Conservation (phyloP, 202 grass and related monocot species). For the Schoenoplectus triqueter region DNA sequence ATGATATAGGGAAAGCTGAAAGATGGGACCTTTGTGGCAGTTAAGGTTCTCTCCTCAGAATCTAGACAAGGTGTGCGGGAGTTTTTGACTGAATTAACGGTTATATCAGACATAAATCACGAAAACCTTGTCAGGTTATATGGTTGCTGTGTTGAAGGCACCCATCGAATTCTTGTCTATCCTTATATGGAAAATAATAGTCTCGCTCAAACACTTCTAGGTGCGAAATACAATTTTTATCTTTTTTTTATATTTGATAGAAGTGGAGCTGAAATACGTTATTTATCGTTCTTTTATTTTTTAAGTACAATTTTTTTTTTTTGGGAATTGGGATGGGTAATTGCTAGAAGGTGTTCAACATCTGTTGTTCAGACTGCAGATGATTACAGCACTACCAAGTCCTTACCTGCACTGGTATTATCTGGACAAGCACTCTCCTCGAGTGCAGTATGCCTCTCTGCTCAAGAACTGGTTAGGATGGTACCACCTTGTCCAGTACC, state of each 20-base stretch:
- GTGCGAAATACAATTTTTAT: conserved; percentile 41
- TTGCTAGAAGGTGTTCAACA: conserved; percentile 7
- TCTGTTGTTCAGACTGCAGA: conserved; percentile 6
- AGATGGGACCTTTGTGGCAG: conserved; percentile 70
- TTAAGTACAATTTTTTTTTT: background rate
- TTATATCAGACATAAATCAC: conserved; percentile 81
- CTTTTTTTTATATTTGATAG: background rate
- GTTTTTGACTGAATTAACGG: conserved; percentile 77
- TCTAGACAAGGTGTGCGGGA: conserved; percentile 79
- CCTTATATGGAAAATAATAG: conserved; percentile 93
- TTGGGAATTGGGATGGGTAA: background rate
- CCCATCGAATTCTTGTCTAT: conserved; percentile 76
- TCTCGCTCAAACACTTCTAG: conserved; percentile 86
- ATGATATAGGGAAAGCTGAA: conserved; percentile 66
- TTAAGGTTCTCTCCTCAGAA: conserved; percentile 82
- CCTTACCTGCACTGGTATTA: background rate
- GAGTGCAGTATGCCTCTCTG: background rate
- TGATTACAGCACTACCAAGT: background rate
- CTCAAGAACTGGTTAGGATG: background rate
- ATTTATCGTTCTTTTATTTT: background rate
- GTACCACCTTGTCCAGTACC: background rate
- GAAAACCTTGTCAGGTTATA: conserved; percentile 77
- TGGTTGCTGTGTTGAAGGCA: conserved; percentile 79
- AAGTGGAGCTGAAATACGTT: background rate
- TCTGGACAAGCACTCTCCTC: background rate